Base-by-base conservation (phyloP, 305 asterid species). In the Monarda citriodora region DNA sequence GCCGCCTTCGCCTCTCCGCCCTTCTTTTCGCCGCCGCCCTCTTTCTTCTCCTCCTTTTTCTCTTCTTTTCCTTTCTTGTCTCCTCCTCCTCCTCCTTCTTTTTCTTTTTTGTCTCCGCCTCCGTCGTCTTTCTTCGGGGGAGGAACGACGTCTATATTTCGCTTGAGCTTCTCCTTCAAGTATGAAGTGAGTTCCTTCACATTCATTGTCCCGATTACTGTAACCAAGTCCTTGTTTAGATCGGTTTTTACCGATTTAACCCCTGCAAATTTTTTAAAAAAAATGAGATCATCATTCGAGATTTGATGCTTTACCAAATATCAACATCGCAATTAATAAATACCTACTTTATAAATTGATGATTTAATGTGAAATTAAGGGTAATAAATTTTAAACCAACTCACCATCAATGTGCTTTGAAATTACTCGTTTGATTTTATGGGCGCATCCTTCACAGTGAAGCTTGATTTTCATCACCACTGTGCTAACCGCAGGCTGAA, bases 371-470 rank as follows among this genome's bases (percentile, higher is more conserved):
- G 38, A 41, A 48, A 49, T 51, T 16, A 55, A 31, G 5, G 15
- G n/a, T n/a, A n/a, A n/a, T n/a, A 45, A 17, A 57, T 37, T 50
- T 23, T 7, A 34, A 72, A 59, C 67, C 29, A 68, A 77, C 87
- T 77, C 55, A 87, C 97, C 97, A 64, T 83, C 82, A 58, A 90
- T 69, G 59, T 87, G 73, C 72, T 80, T 82, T 0, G 17, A 12
- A 46, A 91, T 71, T 63, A 60, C 62, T 60, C 93, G 76, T 79
- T 84, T 89, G 47, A 89, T 78, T 76, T 84, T 92, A 25, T 70
- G 82, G 1, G 93, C 90, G 66, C 93, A 84, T 61, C 97, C 97
- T 48, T 92, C 91, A 40, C 97, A 92, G 61, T 89, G 98, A 70
- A 84, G 69, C 67, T 58, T 80, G 71, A 84, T 71, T 74, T 85